These are phyloP conservation scores for Amphibolis antarctica DNA, from an alignment of 106 monocot genomes.

Conservation along the genomic window DNA sequence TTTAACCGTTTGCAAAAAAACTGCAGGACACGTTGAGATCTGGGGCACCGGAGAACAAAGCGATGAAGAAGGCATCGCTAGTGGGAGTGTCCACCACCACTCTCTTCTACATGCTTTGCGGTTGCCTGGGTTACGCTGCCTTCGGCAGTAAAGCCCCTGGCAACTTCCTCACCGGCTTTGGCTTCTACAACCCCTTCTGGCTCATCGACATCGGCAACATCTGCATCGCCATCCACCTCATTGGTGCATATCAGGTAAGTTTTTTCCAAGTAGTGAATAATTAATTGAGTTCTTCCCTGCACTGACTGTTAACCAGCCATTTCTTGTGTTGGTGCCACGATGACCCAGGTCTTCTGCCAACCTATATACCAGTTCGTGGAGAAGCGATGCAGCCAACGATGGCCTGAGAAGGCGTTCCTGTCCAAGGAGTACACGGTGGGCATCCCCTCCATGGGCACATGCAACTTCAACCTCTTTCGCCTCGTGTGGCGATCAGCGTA, in stretches of 20 bases:
- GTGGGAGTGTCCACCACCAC: constrained; percentile 23
- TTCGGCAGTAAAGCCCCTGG: constrained; percentile 29
- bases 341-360: constrained; percentile 45
- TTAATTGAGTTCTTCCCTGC: too few species aligned
- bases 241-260: constrained; percentile 26
- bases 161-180: constrained; percentile 39
- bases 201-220: constrained; percentile 29
- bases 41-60: constrained; percentile 18
- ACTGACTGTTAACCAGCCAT: too few species aligned
- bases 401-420: constrained; percentile 12
- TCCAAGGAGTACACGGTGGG: background rate
- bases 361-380: constrained; percentile 32
- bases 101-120: constrained; percentile 35
- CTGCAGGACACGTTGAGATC: constrained; percentile 29
- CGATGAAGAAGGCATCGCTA: constrained; percentile 26
- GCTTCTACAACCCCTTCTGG: constrained; percentile 37
- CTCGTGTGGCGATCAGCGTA: constrained; percentile 21
- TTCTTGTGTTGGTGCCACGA: too few species aligned
- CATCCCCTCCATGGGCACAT: background rate
- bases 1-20: too few species aligned
- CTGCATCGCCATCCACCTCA: constrained; percentile 24
- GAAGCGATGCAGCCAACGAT: background rate
- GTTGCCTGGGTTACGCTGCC: constrained; percentile 29
- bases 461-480: constrained; percentile 18
- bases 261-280: too few species aligned